Percentiles rank a stretch among this genome's conserved stretches.
These are phyloP conservation scores for Heliosperma pusillum DNA, from an alignment of 148 eudicot species.

Conservation along the genomic window DNA sequence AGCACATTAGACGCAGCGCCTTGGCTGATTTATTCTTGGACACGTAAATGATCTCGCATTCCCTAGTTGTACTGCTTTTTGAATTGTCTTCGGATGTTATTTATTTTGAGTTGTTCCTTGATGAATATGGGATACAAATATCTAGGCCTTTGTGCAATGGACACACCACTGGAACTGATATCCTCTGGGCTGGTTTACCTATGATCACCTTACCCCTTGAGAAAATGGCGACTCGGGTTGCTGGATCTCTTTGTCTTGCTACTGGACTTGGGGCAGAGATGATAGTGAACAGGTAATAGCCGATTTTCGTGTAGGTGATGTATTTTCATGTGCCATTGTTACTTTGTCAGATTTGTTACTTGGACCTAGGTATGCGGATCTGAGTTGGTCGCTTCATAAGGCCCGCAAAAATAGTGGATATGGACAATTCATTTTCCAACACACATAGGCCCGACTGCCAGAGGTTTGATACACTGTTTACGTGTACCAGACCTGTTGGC, in stretches of 20 bases:
- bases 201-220: slow-evolving; percentile 88
- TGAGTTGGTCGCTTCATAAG: no score
- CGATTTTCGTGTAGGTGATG: background rate
- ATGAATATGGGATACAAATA: background rate
- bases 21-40: slow-evolving; percentile 93
- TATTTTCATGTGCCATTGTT: background rate
- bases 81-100: background rate
- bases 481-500: no score
- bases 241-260: slow-evolving; percentile 90
- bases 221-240: slow-evolving; percentile 97
- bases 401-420: no score
- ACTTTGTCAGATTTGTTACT: background rate
- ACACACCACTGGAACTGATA: slow-evolving; percentile 94
- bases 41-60: slow-evolving; percentile 42
- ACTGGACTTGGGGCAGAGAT: slow-evolving; percentile 89
- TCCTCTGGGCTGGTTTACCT: slow-evolving; percentile 97
- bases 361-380: no score
- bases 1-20: slow-evolving; percentile 84
- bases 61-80: background rate
- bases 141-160: slow-evolving; percentile 91
- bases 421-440: no score
- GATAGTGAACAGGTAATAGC: slow-evolving; percentile 68
- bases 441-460: no score
- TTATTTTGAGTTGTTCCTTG: background rate
- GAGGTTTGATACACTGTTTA: no score